Conservation (phyloP, 306 rosid species). For the Cajanus cajan region DNA sequence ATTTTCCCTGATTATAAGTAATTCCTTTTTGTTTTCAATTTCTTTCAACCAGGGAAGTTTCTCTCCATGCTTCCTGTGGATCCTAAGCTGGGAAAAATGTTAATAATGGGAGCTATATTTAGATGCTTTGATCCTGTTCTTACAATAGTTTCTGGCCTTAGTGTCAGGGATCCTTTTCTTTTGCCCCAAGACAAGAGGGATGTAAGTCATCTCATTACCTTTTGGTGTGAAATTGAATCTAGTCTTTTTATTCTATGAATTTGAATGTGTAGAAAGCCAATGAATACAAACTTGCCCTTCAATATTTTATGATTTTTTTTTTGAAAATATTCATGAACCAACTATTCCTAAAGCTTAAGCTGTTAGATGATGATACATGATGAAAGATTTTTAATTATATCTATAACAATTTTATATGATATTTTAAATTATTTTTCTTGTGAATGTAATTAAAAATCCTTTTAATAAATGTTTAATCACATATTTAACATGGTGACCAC, state of each 20-base stretch:
- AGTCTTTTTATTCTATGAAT: constrained; percentile 16
- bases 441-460: constrained; percentile 5
- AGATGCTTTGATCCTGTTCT: constrained; percentile 99
- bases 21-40: constrained; percentile 25
- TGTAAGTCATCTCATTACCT: constrained; percentile 54
- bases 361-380: neutral
- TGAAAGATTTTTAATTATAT: neutral
- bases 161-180: constrained; percentile 97
- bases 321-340: neutral
- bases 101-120: constrained; percentile 90
- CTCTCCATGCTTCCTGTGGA: constrained; percentile 94
- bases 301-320: neutral
- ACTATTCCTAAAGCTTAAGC: neutral
- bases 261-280: constrained; percentile 15
- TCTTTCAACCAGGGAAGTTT: constrained; percentile 64
- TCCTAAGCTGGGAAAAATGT: constrained; percentile 97
- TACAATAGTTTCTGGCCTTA: constrained; percentile 86
- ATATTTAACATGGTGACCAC: constrained; percentile 16
- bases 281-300: constrained; percentile 12
- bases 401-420: neutral
- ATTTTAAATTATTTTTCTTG: neutral
- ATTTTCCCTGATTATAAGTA: constrained; percentile 15
- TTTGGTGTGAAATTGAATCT: constrained; percentile 14
- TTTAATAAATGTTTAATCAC: neutral
- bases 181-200: constrained; percentile 97